Evolutionary conservation across 352 stramenopile species (phyloP).

Genomic region (Globisporangium orthogonon): DNA sequence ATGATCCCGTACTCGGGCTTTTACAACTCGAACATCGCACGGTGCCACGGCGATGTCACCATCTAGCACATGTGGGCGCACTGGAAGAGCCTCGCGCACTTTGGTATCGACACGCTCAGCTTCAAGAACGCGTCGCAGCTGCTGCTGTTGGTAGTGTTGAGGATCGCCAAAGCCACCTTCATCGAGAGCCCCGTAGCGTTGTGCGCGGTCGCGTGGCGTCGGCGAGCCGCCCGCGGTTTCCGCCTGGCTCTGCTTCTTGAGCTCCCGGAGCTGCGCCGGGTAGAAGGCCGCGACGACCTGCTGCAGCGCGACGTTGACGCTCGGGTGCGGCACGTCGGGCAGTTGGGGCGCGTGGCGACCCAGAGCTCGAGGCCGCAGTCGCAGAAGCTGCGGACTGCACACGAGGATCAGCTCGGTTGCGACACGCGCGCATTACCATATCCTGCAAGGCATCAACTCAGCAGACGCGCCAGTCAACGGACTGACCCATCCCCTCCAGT

Average conservation of each 20-base stretch:
- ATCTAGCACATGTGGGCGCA: slow-evolving; percentile 50
- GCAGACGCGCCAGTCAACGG: neutral
- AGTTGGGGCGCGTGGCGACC: slow-evolving; percentile 28
- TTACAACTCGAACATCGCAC: slow-evolving; percentile 46
- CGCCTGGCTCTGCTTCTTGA: slow-evolving; percentile 22
- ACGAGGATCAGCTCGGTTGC: slow-evolving; percentile 35
- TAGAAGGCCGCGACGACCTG: slow-evolving; percentile 25
- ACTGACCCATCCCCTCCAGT: neutral
- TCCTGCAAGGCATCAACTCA: too few species aligned
- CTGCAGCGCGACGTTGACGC: slow-evolving; percentile 31
- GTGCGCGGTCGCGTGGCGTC: slow-evolving; percentile 29
- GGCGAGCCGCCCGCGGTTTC: slow-evolving; percentile 13
- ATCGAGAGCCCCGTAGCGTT: slow-evolving; percentile 6
- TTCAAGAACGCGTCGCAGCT: slow-evolving; percentile 35
- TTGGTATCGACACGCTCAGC: slow-evolving; percentile 39
- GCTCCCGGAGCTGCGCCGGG: slow-evolving; percentile 20
- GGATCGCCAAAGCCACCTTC: slow-evolving; percentile 12
- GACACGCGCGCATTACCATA: neutral
- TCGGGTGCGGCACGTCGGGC: slow-evolving; percentile 19
- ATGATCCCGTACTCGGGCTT: slow-evolving; percentile 52
- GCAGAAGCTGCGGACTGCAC: slow-evolving; percentile 40
- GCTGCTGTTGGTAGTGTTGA: slow-evolving; percentile 16
- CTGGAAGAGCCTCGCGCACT: slow-evolving; percentile 30
- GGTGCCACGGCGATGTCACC: slow-evolving; percentile 47
- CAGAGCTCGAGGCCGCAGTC: slow-evolving; percentile 34